phyloP scores from a whole-genome alignment of 345 rosid species.

The Geranium brycei region DNA sequence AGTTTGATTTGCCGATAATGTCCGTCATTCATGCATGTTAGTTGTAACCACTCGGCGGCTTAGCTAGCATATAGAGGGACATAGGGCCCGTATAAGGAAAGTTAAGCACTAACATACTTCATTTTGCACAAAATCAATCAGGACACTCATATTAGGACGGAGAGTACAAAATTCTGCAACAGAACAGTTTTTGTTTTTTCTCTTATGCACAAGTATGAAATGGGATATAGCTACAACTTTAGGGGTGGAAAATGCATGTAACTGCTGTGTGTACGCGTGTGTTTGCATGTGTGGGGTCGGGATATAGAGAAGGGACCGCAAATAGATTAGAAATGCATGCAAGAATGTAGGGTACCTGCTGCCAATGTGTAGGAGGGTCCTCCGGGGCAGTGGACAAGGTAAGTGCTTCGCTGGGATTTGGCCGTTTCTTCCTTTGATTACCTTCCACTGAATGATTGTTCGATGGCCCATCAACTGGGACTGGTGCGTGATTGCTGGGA shows the following conservation, averaged over 20 bases:
- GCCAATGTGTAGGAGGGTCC: conserved; percentile 94
- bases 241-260: background rate
- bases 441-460: conserved; percentile 30
- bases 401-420: conserved; percentile 53
- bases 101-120: no score
- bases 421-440: conserved; percentile 48
- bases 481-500: conserved; percentile 18
- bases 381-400: conserved; percentile 88
- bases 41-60: no score
- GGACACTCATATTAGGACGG: no score
- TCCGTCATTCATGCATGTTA: no score
- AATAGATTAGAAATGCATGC: no score
- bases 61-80: no score
- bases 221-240: background rate
- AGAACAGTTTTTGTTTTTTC: no score
- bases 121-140: no score
- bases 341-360: conserved; percentile 44
- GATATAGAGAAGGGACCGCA: no score
- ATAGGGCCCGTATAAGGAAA: no score
- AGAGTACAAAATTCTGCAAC: background rate
- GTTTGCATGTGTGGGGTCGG: no score
- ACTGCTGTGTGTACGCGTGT: background rate
- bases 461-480: conserved; percentile 23
- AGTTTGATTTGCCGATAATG: no score
- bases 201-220: background rate